phyloP scores from a whole-genome alignment of 352 stramenopile genomes.

The Blastocystis sp. region DNA sequence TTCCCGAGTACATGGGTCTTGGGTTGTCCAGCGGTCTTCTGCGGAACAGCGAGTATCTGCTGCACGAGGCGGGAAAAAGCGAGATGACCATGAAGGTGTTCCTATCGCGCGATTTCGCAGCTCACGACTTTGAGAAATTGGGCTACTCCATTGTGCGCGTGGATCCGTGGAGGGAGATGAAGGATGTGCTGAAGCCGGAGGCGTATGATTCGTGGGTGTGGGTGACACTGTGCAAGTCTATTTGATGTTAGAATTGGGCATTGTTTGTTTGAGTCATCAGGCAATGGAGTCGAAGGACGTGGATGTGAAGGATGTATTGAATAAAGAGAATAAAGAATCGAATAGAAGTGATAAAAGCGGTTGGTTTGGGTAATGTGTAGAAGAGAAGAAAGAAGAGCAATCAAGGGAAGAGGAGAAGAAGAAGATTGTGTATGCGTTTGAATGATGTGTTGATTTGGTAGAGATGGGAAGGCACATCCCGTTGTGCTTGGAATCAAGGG shows the following conservation, averaged over 20 bases:
- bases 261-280: background rate
- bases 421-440: too few species aligned
- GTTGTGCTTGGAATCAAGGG: background rate
- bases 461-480: too few species aligned
- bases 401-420: background rate
- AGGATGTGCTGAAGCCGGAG: background rate
- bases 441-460: too few species aligned
- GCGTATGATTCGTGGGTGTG: background rate
- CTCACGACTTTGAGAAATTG: background rate
- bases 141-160: background rate
- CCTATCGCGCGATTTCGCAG: background rate
- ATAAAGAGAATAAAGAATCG: too few species aligned
- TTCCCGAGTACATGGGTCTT: constrained; percentile 43
- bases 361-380: background rate
- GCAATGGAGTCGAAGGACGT: too few species aligned
- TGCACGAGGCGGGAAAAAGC: background rate
- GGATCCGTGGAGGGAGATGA: constrained; percentile 21
- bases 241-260: background rate
- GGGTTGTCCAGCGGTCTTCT: background rate
- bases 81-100: constrained; percentile 13
- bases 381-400: background rate
- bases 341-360: too few species aligned
- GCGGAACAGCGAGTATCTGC: constrained; percentile 5
- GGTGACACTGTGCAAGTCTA: constrained; percentile 14
- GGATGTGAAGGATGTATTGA: too few species aligned